Base-by-base conservation (phyloP, 306 rosid species). In the Cucurbita argyrosperma region DNA sequence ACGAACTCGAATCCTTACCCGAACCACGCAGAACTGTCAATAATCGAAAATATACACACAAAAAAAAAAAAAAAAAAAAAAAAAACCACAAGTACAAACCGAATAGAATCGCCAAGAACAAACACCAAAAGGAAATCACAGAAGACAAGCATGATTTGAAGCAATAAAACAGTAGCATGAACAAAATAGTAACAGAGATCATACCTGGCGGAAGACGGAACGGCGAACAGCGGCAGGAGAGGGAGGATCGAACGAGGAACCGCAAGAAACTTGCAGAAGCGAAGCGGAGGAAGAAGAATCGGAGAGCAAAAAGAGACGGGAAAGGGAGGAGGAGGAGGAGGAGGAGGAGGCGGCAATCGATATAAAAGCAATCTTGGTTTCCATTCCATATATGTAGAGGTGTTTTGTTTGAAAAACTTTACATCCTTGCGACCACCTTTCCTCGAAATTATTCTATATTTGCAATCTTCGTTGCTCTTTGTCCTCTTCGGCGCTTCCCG, bases 401-500 rank as follows among this genome's bases (percentile, higher is more conserved):
- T 50, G 53, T 70, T 47, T 68, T 70, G 10, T 49, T 70, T 70
- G 74, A 70, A 70, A 70, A 70, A 70, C 60, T 70, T 70, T 70
- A 70, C 74, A 49, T 70, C 60, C 60, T 70, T 70, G 30, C 74
- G 59, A 70, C 60, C 74, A 50, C 55, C 74, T 70, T 70, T 70
- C 74, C 74, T 70, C 74, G 74, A 70, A 70, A 70, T 70, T 70
- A 70, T 70, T 70, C 74, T 70, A 50, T 70, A 70, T 70, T 69
- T 68, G 74, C 59, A 26, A 26, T 26, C 26, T 30, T 30, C 35
- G 35, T 30, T 30, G 35, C 35, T 30, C 35, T 30, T 30, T 30
- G 35, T 30, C 35, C 35, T 30, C 35, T 30, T 30, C 35, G 35
- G 35, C 35, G 35, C 35, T 30, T 30, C 35, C 35, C 35, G 35